Base-by-base conservation (phyloP, 2,329 filamentous ascomycete genomes). In the Trichoderma oligosporum region DNA sequence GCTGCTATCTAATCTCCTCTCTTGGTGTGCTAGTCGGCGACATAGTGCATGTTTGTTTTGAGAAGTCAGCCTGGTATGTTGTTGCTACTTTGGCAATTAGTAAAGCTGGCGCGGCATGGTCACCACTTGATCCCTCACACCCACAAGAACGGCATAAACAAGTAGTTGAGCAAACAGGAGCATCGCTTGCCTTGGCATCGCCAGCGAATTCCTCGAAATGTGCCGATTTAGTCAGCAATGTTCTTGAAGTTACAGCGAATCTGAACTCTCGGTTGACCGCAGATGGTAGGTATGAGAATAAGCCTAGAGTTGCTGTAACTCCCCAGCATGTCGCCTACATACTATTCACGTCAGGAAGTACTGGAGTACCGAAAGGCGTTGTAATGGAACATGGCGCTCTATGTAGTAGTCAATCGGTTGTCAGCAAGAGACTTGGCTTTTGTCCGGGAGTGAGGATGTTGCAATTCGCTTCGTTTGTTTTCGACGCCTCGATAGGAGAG, bases 71-170 rank as follows among this genome's bases (percentile, higher is more conserved):
- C 18, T 63, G 60, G 61, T 58, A 61, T n/a, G 18, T 62, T 2
- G 60, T 68, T 1, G 62, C 63, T 1, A 63, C 66, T 29, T 33
- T 69, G 5, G 67, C 54, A 12, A 59, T 69, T 27, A 59, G 67
- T 22, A 67, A 68, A 46, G 60, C 65, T n/a, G 69, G 68, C 3
- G 67, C 18, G 7, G 31, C 51, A 4, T 56, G 53, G 53, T 47
- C 45, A n/a, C 53, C 53, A 8, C 44, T 56, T 22, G 53, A 56
- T 39, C 53, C 53, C 7, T 29, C 42, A 4, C 53, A 56, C 16
- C 53, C 45, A 7, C 3, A 16, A 12, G 20, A 18, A 31, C 44
- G 53, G 0, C 45, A 42, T 14, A 47, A 42, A n/a, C 53, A 49
- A 33, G 14, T 56, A 7, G 18, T 56, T 3, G 16, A 16, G 12